phyloP scores from a whole-genome alignment of 1,284 basidiomycete genomes.

The Pseudozyma sp. region DNA sequence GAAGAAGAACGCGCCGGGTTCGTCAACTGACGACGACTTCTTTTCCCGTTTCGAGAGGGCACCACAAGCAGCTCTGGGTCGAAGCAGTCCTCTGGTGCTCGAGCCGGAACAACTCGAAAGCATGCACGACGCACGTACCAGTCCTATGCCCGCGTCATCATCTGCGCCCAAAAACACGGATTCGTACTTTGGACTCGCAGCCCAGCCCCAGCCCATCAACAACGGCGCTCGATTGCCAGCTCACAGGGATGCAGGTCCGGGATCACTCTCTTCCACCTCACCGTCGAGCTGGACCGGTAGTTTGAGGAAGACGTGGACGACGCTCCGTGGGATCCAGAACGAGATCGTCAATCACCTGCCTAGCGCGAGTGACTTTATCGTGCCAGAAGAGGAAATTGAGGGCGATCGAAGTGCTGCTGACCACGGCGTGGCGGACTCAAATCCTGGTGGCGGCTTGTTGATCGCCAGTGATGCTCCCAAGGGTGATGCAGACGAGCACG shows the following conservation, averaged over 20 bases:
- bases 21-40: constrained; percentile 46
- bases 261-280: constrained; percentile 23
- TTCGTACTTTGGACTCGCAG: constrained; percentile 36
- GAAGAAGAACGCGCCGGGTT: constrained; percentile 5
- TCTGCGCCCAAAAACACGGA: constrained; percentile 15
- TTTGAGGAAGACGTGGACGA: constrained; percentile 53
- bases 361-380: constrained; percentile 51
- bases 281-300: constrained; percentile 53
- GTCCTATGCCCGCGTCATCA: constrained; percentile 34
- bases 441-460: constrained; percentile 39
- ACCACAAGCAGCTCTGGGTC: constrained; percentile 38
- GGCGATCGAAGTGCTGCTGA: constrained; percentile 6
- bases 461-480: constrained; percentile 26
- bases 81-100: constrained; percentile 38
- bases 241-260: constrained; percentile 4
- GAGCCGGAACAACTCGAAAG: constrained; percentile 52
- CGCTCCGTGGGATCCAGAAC: constrained; percentile 44
- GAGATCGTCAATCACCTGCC: constrained; percentile 53
- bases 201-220: constrained; percentile 36
- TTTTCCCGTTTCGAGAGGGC: constrained; percentile 52
- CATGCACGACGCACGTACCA: constrained; percentile 53
- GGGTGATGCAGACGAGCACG: neutral
- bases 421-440: constrained; percentile 14
- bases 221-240: neutral
- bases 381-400: constrained; percentile 36